phyloP scores from a whole-genome alignment of 805 yeast species.

The Candida orba region DNA sequence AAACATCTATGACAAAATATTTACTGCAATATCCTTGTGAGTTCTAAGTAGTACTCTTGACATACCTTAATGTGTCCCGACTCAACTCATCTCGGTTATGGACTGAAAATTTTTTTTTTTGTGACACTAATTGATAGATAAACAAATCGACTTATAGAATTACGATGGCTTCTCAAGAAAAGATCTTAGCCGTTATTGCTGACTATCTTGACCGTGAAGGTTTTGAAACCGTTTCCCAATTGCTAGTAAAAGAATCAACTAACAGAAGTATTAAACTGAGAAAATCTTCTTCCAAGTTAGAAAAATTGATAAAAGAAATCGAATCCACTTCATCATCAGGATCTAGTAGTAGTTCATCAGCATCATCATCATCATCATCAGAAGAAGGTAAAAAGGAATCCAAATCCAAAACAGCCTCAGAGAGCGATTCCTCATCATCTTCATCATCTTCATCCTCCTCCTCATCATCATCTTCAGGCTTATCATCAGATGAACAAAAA shows the following conservation, averaged over 20 bases:
- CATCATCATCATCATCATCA: conserved; percentile 4
- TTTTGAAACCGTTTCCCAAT: conserved; percentile 10
- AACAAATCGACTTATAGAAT: not conserved
- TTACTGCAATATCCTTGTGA: too few relatives aligned
- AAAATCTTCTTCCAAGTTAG: conserved; percentile 8
- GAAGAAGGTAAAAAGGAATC: too few relatives aligned
- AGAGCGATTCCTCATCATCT: conserved; percentile 10
- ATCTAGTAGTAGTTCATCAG: not conserved
- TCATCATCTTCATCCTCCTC: conserved; percentile 7
- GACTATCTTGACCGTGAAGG: conserved; percentile 20
- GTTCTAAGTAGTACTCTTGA: not conserved
- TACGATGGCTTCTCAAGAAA: conserved; percentile 18
- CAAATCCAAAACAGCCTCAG: conserved; percentile 2
- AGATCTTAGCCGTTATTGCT: conserved; percentile 14
- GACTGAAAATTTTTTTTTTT: not conserved
- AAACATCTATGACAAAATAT: too few relatives aligned
- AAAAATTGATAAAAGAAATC: conserved; percentile 1
- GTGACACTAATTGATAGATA: too few relatives aligned
- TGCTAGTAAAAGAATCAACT: conserved; percentile 14
- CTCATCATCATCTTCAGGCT: conserved; percentile 11
- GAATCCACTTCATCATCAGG: conserved; percentile 2
- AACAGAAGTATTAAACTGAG: conserved; percentile 14
- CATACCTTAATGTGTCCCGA: not conserved
- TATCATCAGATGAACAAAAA: too few relatives aligned
- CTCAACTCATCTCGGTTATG: not conserved